phyloP scores from a whole-genome alignment of 108 stramenopile genomes.

The Thalassiosira profunda region DNA sequence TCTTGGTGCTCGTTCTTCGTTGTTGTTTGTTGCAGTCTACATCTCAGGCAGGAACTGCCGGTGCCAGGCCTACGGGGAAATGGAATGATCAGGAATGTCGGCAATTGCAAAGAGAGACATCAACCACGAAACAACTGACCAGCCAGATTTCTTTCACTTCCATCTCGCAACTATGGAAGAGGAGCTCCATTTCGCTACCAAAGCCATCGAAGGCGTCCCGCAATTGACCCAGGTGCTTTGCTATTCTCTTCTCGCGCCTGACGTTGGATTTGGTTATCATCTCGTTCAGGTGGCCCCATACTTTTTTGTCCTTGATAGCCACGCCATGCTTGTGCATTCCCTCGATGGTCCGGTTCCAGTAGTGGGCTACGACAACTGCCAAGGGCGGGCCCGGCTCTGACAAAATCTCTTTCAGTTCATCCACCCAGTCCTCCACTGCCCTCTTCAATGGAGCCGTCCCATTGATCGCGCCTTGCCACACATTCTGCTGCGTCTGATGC shows the following conservation, averaged over 20 bases:
- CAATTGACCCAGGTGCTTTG: conserved; percentile 13
- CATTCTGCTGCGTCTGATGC: conserved; percentile 24
- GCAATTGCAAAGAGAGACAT: too few relatives aligned
- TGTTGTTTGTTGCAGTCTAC: too few relatives aligned
- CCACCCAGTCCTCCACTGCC: conserved; percentile 26
- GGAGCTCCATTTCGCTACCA: conserved; percentile 15
- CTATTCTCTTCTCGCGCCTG: conserved; percentile 1
- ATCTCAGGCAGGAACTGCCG: too few relatives aligned
- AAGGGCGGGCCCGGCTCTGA: conserved; percentile 20
- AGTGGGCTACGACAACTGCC: conserved; percentile 17
- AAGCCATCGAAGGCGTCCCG: conserved; percentile 27
- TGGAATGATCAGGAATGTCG: too few relatives aligned
- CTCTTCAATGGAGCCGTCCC: conserved; percentile 17
- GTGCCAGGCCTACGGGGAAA: too few relatives aligned
- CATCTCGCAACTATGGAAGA: conserved; percentile 28
- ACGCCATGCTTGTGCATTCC: conserved; percentile 19
- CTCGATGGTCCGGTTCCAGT: conserved; percentile 20
- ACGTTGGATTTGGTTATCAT: conserved; percentile 4
- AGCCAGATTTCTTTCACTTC: conserved; percentile 40
- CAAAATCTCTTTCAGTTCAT: conserved; percentile 24
- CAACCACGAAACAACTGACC: too few relatives aligned
- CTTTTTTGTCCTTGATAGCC: conserved; percentile 5
- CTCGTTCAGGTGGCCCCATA: conserved; percentile 12
- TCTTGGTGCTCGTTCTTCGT: too few relatives aligned
- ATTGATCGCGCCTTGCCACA: conserved; percentile 21